Conservation (phyloP, 345 rosid genomes). For the Populus ilicifolia region DNA sequence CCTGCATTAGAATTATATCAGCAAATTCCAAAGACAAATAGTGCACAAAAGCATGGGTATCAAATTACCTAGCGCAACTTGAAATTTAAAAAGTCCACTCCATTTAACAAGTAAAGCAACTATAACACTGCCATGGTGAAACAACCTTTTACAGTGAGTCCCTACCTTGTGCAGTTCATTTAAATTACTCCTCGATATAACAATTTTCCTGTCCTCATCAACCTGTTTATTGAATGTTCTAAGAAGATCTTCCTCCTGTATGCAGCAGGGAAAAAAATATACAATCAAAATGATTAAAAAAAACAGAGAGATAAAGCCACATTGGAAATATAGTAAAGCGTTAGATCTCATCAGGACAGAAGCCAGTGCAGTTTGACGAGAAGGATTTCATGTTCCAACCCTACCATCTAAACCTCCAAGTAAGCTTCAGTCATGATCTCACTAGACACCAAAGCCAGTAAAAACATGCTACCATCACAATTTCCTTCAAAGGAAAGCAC, state of each 20-base stretch:
- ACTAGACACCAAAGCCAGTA: neutral
- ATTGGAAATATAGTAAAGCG: neutral
- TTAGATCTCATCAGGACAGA: neutral
- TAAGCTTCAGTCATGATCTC: neutral
- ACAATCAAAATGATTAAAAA: neutral
- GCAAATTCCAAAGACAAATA: neutral
- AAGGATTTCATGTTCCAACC: neutral
- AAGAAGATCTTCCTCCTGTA: slow-evolving; percentile 77
- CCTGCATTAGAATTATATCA: slow-evolving; percentile 43
- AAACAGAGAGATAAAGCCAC: neutral
- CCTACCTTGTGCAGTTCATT: slow-evolving; percentile 77
- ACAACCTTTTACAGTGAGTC: neutral
- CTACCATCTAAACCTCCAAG: neutral
- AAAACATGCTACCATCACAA: neutral
- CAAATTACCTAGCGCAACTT: neutral
- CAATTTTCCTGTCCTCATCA: slow-evolving; percentile 82
- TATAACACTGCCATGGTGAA: neutral
- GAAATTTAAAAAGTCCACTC: neutral
- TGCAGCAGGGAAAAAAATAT: slow-evolving; percentile 10
- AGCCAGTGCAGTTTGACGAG: neutral
- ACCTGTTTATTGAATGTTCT: slow-evolving; percentile 76
- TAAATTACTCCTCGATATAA: slow-evolving; percentile 76
- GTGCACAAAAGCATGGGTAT: neutral
- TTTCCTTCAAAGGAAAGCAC: neutral
- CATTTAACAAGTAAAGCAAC: neutral